Conservation (phyloP, 139 green algal genomes). For the Yamagishiella unicocca region DNA sequence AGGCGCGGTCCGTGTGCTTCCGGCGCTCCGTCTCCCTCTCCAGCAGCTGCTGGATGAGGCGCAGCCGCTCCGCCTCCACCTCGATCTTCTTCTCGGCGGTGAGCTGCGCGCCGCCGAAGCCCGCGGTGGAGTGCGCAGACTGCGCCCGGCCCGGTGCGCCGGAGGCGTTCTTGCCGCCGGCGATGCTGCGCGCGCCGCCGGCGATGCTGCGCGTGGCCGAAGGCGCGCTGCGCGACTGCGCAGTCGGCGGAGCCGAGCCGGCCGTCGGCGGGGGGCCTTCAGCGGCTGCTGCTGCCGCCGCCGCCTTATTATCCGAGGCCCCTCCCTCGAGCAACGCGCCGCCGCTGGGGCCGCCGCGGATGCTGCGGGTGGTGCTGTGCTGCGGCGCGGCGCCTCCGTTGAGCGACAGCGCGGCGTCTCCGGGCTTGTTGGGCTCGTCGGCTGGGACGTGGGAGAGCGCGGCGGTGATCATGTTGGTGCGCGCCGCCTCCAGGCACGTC, state of each 20-base stretch:
- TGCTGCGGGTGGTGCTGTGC: constrained; percentile 6
- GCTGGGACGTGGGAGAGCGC: constrained; percentile 7
- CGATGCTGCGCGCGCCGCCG: constrained; percentile 7
- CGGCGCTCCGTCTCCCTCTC: constrained; percentile 43
- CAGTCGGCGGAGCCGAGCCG: neutral
- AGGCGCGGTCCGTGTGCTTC: neutral
- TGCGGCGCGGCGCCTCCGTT: neutral
- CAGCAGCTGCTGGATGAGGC: constrained; percentile 64
- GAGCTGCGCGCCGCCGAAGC: constrained; percentile 36
- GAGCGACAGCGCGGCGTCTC: neutral
- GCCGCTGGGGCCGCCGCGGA: neutral
- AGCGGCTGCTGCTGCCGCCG: neutral
- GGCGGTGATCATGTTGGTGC: neutral
- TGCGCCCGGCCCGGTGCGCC: neutral
- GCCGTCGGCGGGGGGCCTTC: neutral
- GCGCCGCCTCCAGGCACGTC: constrained; percentile 50
- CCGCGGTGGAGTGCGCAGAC: neutral
- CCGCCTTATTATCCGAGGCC: too few species aligned
- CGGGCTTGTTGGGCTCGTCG: constrained; percentile 35
- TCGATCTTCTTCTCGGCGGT: constrained; percentile 63
- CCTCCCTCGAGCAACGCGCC: neutral
- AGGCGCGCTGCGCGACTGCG: neutral
- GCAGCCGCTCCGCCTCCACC: constrained; percentile 76
- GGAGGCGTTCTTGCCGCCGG: constrained; percentile 11
- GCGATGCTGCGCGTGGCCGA: neutral